Conservation (phyloP, 2,329 filamentous ascomycete genomes). For the Penicillium sumatraense region DNA sequence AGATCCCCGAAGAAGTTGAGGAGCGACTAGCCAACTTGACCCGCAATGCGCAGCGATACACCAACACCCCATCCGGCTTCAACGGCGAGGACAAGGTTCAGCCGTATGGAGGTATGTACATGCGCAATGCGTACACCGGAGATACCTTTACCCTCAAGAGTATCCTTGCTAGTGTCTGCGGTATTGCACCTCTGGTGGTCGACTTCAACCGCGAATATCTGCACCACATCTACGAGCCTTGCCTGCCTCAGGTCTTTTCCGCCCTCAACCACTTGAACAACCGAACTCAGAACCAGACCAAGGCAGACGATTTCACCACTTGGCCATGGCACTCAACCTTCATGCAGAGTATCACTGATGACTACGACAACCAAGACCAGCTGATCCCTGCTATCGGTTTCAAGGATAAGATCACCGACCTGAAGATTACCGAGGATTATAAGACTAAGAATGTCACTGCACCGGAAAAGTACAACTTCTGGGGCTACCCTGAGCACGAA, state of each 20-base stretch:
- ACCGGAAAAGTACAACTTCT: slow-evolving; percentile 24
- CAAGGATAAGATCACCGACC: slow-evolving; percentile 20
- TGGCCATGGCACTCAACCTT: slow-evolving; percentile 32
- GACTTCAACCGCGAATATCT: slow-evolving; percentile 48
- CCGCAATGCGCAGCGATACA: slow-evolving; percentile 26
- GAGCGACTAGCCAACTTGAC: slow-evolving; percentile 29
- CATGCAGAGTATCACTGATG: slow-evolving; percentile 33
- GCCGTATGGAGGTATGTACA: slow-evolving; percentile 44
- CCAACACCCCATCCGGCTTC: slow-evolving; percentile 23
- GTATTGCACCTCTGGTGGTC: slow-evolving; percentile 43
- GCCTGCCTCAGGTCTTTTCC: slow-evolving; percentile 39
- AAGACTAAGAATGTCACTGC: slow-evolving; percentile 5
- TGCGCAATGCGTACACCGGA: slow-evolving; percentile 44
- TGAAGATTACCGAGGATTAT: slow-evolving; percentile 20
- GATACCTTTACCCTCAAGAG: slow-evolving; percentile 52
- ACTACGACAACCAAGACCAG: slow-evolving; percentile 31
- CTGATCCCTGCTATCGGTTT: slow-evolving; percentile 29
- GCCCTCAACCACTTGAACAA: slow-evolving; percentile 21
- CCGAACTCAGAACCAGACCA: slow-evolving; percentile 6
- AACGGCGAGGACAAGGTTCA: slow-evolving; percentile 11
- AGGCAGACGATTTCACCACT: slow-evolving; percentile 21
- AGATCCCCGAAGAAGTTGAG: slow-evolving; percentile 36
- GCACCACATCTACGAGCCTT: slow-evolving; percentile 49
- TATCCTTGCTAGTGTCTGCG: slow-evolving; percentile 44
- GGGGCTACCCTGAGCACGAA: slow-evolving; percentile 30